Evolutionary conservation across 768 basidiomycete genomes (phyloP), one percentile per base, ranked within the genome.

Genomic region (Phlebiopsis flavidoalba): DNA sequence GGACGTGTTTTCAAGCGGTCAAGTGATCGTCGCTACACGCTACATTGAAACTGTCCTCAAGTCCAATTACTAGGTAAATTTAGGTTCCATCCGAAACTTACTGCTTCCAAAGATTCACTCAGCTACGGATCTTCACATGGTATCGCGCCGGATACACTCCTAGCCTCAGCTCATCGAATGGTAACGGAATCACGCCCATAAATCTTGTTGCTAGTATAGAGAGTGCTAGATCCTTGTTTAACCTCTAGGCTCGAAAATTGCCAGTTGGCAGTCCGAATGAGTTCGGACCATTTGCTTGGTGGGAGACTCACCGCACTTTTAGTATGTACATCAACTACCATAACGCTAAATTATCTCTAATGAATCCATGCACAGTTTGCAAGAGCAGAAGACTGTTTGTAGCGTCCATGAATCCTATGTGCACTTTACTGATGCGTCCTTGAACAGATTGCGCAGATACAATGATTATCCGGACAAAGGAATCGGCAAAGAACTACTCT

Each of bases 351-450:
- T 15, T 36, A 5, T 21, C 1, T 33, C 12, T 45, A 12, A 53
- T 11, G 52, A 47, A 46, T 51, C 14, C 12, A 4, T 21, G 5
- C 36, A 0, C 65, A 96, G 95, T 98, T 97, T 71, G 95, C 92
- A 2, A n/a, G n/a, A n/a, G 92, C 94, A 21, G 95, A 98, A 76
- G 95, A 98, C 67, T 96, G 93, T 94, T 72, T 64, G 81, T 69
- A 47, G 11, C 6, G 21, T 15, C 56, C 12, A 40, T 57, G 10
- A 12, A 43, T 17, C 17, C 4, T 12, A 43, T 43, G 40, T 12
- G 22, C 35, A 19, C 37, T 8, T n/a, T 15, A 31, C 10, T 46
- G 19, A 57, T 22, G 51, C 46, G 33, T 6, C n/a, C n/a, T 46
- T 14, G 12, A 1, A 7, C 53, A 96, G 93, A 93, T 71, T 97